Conservation (phyloP, 2,329 filamentous ascomycete species). For the Knufia fluminis region DNA sequence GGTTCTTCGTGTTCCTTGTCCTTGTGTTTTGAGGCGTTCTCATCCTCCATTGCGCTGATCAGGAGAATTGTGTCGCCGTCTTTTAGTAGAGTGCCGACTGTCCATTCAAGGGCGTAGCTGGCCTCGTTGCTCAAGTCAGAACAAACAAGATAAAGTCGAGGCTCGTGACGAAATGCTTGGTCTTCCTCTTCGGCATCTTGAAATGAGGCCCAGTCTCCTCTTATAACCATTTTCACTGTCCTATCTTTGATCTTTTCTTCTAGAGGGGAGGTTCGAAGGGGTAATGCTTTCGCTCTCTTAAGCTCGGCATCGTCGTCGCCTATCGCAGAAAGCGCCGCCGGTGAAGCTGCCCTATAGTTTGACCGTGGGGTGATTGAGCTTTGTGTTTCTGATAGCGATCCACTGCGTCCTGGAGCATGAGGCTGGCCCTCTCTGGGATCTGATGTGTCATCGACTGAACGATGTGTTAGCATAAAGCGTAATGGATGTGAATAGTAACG, state of each 20-base stretch:
- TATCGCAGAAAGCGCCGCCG: conserved; percentile 27
- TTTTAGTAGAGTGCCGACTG: conserved; percentile 84
- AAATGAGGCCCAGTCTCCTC: conserved; percentile 62
- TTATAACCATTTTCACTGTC: conserved; percentile 78
- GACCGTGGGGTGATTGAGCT: background rate
- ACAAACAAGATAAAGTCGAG: conserved; percentile 89
- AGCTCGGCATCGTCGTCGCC: conserved; percentile 38
- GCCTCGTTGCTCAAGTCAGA: conserved; percentile 92
- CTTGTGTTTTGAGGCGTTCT: conserved; percentile 39
- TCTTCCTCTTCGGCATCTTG: conserved; percentile 62
- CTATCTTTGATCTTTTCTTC: conserved; percentile 65
- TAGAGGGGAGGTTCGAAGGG: conserved; percentile 70
- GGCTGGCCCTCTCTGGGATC: conserved; percentile 26
- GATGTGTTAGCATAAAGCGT: background rate
- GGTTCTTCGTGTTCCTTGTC: conserved; percentile 24
- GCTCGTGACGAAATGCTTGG: conserved; percentile 59
- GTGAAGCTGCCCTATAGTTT: conserved; percentile 3
- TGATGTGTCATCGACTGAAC: conserved; percentile 18
- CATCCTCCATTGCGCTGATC: conserved; percentile 89
- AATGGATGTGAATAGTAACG: background rate
- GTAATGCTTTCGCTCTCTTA: conserved; percentile 74
- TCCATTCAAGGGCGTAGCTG: conserved; percentile 93
- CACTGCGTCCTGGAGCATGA: conserved; percentile 31
- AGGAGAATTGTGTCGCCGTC: conserved; percentile 91
- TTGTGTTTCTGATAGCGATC: conserved; percentile 19